Evolutionary conservation across 2,329 filamentous ascomycete species (phyloP).

Genomic region (Immersiporthe knoxdaviesiana): DNA sequence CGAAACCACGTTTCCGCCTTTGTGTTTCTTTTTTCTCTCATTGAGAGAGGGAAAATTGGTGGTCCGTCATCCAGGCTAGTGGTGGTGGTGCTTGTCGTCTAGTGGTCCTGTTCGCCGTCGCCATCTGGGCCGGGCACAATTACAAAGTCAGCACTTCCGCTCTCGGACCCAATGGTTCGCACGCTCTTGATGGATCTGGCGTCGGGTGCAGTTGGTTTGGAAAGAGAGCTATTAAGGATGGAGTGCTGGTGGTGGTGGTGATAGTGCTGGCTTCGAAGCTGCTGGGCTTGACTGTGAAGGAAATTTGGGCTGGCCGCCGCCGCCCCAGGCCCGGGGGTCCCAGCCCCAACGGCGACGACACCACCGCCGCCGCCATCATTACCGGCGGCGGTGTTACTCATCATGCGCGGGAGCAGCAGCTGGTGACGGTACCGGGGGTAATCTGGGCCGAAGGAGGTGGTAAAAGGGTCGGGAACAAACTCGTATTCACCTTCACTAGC

Average conservation of each 20-base stretch:
- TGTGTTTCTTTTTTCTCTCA: neutral
- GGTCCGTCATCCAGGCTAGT: neutral
- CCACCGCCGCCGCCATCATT: neutral
- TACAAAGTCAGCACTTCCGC: constrained; percentile 47
- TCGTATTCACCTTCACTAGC: constrained; percentile 66
- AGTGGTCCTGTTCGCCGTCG: constrained; percentile 44
- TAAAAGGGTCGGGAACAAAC: constrained; percentile 36
- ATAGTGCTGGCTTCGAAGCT: constrained; percentile 29
- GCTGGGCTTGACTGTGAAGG: constrained; percentile 23
- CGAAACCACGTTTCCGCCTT: neutral
- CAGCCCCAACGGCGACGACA: neutral
- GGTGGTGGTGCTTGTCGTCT: constrained; percentile 23
- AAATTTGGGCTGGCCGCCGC: constrained; percentile 2
- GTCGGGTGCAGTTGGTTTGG: constrained; percentile 24
- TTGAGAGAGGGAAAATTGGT: neutral
- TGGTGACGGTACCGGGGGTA: constrained; percentile 30
- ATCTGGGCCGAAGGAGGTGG: constrained; percentile 30
- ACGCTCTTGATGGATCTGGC: constrained; percentile 29
- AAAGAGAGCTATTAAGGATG: constrained; percentile 31
- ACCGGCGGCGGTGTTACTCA: constrained; percentile 16
- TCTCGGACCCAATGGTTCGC: constrained; percentile 37
- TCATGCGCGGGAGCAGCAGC: constrained; percentile 29
- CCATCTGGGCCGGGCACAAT: constrained; percentile 47
- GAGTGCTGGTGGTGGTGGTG: constrained; percentile 31
- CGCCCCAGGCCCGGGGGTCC: neutral